Evolutionary conservation across 2,329 filamentous ascomycete species (phyloP), one percentile per base, ranked within the genome.

Genomic region (Pseudogymnoascus sp.): DNA sequence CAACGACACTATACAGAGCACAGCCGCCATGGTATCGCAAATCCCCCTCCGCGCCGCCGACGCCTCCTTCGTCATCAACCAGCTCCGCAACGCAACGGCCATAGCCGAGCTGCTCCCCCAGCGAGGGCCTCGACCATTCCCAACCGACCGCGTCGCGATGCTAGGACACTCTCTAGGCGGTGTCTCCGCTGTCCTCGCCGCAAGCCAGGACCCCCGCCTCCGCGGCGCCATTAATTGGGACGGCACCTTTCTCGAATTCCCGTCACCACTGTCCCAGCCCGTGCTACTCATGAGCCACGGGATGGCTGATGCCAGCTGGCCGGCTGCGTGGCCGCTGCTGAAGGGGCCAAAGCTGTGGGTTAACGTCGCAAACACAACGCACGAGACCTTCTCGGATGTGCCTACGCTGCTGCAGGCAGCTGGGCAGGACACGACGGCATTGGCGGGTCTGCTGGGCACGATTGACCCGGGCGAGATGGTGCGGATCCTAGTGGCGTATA

Each of bases 241-340:
- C 60, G 75, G 76, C 2, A 52, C 61, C 0, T 68, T 76, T 52
- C 69, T 68, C 30, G 70, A 52, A 6, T 8, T 16, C 6, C 60
- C 70, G 63, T 62, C 76, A 73, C 49, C 76, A 72, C 60, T 76
- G 76, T 52, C 76, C 70, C 5, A 62, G 55, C 74, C 73, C 76
- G 1, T 66, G 58, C 12, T 69, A 66, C 36, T 72, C 62, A 5
- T 66, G 66, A 12, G 66, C 68, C 62, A 76, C 71, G 1, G 67
- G 65, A 52, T 52, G 42, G 42, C 42, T 3, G 42, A 52, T 30
- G 23, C n/a, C 8, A 52, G 23, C 42, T 52, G 42, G 42, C 23
- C 42, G 14, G 42, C 6, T 14, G 14, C 42, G 1, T 52, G 42
- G 42, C 23, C 42, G 23, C 23, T 52, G 42, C 42, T 52, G 23